Evolutionary conservation across 31 red algal species (phyloP).

Genomic region (Odonthalia washingtoniensis): DNA sequence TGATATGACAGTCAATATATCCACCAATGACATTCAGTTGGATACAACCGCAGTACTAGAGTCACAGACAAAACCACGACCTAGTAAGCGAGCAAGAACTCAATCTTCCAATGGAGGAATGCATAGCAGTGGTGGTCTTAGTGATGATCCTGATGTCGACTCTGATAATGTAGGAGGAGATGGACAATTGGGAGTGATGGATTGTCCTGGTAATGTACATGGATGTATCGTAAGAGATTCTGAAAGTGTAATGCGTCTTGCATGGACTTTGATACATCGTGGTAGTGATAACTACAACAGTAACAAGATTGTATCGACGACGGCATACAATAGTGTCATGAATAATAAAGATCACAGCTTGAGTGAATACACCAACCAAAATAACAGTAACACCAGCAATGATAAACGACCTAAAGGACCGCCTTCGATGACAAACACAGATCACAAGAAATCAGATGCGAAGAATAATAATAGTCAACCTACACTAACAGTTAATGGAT

Average conservation of each 20-base stretch:
- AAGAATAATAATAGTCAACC: too few species aligned
- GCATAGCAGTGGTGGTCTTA: not conserved
- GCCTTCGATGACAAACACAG: too few species aligned
- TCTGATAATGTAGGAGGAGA: not conserved
- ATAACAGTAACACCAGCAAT: too few species aligned
- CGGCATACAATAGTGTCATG: too few species aligned
- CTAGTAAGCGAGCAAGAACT: not conserved
- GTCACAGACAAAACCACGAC: not conserved
- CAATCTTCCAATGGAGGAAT: not conserved
- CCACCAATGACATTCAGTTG: not conserved
- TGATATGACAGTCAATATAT: not conserved
- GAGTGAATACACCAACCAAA: too few species aligned
- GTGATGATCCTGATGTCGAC: not conserved
- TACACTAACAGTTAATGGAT: too few species aligned
- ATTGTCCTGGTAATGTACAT: slow-evolving; percentile 62
- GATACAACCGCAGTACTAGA: not conserved
- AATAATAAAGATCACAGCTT: too few species aligned
- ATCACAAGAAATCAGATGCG: not conserved
- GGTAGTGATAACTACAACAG: too few species aligned
- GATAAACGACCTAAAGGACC: too few species aligned
- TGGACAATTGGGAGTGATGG: slow-evolving; percentile 54
- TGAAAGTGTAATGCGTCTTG: slow-evolving; percentile 66
- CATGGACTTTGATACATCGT: slow-evolving; percentile 53
- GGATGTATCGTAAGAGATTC: slow-evolving; percentile 70
- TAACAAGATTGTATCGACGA: too few species aligned